Evolutionary conservation across 768 basidiomycete genomes (phyloP).

Genomic region (Rhodotorula toruloides): DNA sequence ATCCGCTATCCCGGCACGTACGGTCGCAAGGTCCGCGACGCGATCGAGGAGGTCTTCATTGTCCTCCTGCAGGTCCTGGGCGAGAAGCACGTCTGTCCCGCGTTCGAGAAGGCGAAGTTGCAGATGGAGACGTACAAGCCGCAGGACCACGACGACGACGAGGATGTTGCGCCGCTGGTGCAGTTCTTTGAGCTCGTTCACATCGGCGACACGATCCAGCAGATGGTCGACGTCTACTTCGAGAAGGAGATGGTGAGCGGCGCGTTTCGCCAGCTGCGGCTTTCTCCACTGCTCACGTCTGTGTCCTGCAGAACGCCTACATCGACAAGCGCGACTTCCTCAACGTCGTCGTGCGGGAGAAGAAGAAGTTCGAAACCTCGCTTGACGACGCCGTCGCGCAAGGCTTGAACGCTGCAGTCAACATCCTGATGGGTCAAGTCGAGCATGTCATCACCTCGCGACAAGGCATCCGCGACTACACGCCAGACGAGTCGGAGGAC

Average conservation of each 20-base stretch:
- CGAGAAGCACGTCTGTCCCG: conserved; percentile 70
- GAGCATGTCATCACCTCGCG: conserved; percentile 83
- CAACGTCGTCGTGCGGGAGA: conserved; percentile 86
- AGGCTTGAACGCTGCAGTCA: conserved; percentile 90
- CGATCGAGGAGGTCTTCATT: conserved; percentile 89
- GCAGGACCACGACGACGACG: conserved; percentile 61
- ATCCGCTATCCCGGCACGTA: conserved; percentile 77
- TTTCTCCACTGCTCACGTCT: background rate
- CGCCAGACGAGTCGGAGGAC: conserved; percentile 65
- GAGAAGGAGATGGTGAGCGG: conserved; percentile 80
- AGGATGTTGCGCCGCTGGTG: conserved; percentile 72
- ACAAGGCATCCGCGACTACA: conserved; percentile 82
- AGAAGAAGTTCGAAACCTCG: conserved; percentile 88
- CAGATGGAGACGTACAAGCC: conserved; percentile 88
- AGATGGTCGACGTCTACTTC: conserved; percentile 96
- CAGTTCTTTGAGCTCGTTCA: conserved; percentile 98
- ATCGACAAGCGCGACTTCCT: conserved; percentile 70
- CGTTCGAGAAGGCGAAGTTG: conserved; percentile 77
- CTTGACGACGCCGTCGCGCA: conserved; percentile 90
- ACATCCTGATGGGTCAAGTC: conserved; percentile 56
- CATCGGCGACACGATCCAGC: conserved; percentile 93
- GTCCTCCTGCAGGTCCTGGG: conserved; percentile 71
- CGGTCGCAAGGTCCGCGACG: conserved; percentile 80
- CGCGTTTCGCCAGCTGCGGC: background rate
- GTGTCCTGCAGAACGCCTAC: conserved; percentile 48